A percentile compares a stretch with the other conserved stretches of the same genome.
These are phyloP conservation scores for Gleditsia sinensis DNA, from an alignment of 306 rosid species.

Conservation along the genomic window DNA sequence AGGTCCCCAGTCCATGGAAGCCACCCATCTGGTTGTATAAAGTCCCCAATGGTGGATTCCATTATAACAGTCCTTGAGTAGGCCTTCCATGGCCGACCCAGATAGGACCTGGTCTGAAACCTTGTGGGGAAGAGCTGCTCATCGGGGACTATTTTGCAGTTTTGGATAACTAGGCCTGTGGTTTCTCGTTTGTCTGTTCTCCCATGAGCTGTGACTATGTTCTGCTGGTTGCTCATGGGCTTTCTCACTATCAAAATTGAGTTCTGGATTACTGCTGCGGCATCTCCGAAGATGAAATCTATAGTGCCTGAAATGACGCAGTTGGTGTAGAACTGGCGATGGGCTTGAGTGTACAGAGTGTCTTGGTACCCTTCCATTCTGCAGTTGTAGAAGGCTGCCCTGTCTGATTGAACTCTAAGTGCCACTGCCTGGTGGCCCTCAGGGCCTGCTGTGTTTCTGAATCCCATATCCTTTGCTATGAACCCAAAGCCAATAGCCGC, in stretches of 20 bases:
- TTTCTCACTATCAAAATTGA: conserved; percentile 39
- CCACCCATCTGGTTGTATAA: conserved; percentile 44
- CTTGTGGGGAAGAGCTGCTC: not conserved
- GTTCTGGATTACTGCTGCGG: conserved; percentile 48
- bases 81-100: conserved; percentile 45
- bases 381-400: conserved; percentile 47
- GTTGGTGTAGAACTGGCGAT: conserved; percentile 58
- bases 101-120: conserved; percentile 13
- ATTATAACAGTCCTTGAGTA: conserved; percentile 35
- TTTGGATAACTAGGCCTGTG: conserved; percentile 37
- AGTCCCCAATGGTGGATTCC: conserved; percentile 33
- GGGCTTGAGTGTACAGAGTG: conserved; percentile 45
- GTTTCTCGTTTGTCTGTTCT: conserved; percentile 12
- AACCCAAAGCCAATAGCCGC: conserved; percentile 44
- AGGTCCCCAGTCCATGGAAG: conserved; percentile 29
- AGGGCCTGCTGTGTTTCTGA: conserved; percentile 58
- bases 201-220: conserved; percentile 52
- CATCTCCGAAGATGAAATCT: conserved; percentile 60
- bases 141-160: conserved; percentile 40
- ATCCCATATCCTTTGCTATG: conserved; percentile 50
- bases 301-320: conserved; percentile 57
- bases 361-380: conserved; percentile 56
- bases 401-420: conserved; percentile 48
- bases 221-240: conserved; percentile 44
- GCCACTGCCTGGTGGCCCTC: conserved; percentile 65